These are phyloP conservation scores for Thuidium tamariscinum DNA, from an alignment of 225 moss, liverwort and hornwort genomes.

Conservation along the genomic window DNA sequence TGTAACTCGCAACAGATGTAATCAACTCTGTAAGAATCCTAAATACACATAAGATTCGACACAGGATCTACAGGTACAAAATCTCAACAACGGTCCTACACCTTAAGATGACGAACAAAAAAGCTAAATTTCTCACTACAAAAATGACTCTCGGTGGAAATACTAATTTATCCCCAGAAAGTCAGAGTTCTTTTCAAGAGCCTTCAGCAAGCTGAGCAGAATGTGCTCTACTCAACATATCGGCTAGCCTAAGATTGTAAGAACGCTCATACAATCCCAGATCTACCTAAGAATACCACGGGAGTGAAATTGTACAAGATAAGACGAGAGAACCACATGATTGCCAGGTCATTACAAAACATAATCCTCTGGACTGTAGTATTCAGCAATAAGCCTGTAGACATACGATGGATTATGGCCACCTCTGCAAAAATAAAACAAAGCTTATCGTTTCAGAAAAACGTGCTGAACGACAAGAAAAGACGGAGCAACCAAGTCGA, in stretches of 20 bases:
- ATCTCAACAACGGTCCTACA: background rate
- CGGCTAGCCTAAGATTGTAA: background rate
- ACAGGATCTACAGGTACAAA: background rate
- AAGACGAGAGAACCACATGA: background rate
- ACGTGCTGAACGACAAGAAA: background rate
- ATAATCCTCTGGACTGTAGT: conserved; percentile 97
- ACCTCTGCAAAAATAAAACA: conserved; percentile 54
- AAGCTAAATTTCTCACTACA: conserved; percentile 3
- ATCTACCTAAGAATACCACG: background rate
- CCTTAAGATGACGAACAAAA: background rate
- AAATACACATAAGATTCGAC: background rate
- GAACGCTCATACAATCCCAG: background rate
- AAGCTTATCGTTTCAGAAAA: background rate
- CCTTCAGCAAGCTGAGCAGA: background rate
- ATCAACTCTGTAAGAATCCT: background rate
- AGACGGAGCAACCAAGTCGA: background rate
- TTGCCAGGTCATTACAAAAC: conserved; percentile 52
- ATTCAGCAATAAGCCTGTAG: conserved; percentile 91
- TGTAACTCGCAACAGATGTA: background rate
- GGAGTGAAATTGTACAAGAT: background rate
- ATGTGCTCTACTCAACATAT: background rate
- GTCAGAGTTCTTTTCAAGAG: background rate
- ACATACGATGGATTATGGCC: conserved; percentile 96
- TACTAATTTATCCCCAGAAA: background rate
- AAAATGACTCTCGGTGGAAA: background rate